Evolutionary conservation across 1,284 basidiomycete species (phyloP).

Genomic region (Anthracocystis setariae): DNA sequence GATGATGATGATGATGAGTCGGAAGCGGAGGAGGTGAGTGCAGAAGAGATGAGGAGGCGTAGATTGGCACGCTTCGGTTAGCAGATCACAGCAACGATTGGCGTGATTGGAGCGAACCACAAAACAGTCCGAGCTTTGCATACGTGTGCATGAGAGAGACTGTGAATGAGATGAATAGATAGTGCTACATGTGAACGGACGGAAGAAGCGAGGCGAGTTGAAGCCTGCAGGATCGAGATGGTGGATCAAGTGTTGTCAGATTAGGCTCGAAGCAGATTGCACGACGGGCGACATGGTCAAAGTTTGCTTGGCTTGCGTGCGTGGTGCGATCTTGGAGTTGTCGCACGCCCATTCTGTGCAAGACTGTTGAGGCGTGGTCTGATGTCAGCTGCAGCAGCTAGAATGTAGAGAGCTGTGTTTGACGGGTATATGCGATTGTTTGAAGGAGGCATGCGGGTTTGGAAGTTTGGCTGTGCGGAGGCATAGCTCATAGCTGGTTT

Average conservation of each 20-base stretch:
- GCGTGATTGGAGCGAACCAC: constrained; percentile 1
- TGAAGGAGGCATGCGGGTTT: neutral
- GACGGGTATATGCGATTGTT: constrained; percentile 38
- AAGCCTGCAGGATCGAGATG: neutral
- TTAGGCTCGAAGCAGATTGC: neutral
- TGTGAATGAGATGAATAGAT: constrained; percentile 5
- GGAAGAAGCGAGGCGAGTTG: neutral
- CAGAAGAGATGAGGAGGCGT: constrained; percentile 57
- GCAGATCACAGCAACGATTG: neutral
- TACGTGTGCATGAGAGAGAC: constrained; percentile 14
- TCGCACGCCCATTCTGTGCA: neutral
- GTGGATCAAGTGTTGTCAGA: constrained; percentile 9
- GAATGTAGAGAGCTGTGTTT: constrained; percentile 5
- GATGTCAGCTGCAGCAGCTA: constrained; percentile 2
- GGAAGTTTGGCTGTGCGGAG: neutral
- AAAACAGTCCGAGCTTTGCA: constrained; percentile 2
- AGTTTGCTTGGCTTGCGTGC: neutral
- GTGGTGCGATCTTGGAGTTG: neutral
- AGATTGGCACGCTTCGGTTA: constrained; percentile 49
- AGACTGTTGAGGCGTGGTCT: neutral
- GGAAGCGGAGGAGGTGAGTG: constrained; percentile 46
- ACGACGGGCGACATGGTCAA: neutral
- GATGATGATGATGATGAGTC: constrained; percentile 54
- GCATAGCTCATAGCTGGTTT: constrained; percentile 4
- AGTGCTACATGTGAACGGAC: constrained; percentile 28